Evolutionary conservation across 805 yeast species (phyloP).

Genomic region (Wickerhamomyces subpelliculosus): DNA sequence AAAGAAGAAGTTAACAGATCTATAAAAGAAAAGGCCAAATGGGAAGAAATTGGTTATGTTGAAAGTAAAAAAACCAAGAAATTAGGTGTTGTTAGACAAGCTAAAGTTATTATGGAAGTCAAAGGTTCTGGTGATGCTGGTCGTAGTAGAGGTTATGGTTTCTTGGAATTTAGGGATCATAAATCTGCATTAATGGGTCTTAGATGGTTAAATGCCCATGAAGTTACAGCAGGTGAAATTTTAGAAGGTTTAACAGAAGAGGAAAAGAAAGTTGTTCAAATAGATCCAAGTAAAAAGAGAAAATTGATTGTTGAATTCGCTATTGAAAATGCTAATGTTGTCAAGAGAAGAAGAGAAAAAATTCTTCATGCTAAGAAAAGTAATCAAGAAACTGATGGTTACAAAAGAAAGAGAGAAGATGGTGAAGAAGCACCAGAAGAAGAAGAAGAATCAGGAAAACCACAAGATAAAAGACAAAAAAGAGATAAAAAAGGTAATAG

Average conservation of each 20-base stretch:
- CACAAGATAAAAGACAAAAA: constrained; percentile 4
- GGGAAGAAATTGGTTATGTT: constrained; percentile 30
- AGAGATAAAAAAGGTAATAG: constrained; percentile 14
- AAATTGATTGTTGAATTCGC: constrained; percentile 92
- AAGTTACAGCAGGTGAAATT: constrained; percentile 66
- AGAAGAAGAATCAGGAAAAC: constrained; percentile 10
- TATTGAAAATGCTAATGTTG: constrained; percentile 88
- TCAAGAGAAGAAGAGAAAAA: constrained; percentile 80
- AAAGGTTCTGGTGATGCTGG: constrained; percentile 85
- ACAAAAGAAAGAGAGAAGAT: constrained; percentile 21
- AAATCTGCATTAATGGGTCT: constrained; percentile 90
- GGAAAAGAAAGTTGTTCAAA: constrained; percentile 47
- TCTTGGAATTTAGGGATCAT: constrained; percentile 89
- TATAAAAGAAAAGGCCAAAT: constrained; percentile 49
- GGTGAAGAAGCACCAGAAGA: constrained; percentile 18
- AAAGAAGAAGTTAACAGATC: constrained; percentile 87
- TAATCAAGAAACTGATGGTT: constrained; percentile 24
- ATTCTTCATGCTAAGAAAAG: constrained; percentile 37
- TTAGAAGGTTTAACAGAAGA: constrained; percentile 64
- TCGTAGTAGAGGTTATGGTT: constrained; percentile 95
- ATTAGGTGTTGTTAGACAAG: constrained; percentile 87
- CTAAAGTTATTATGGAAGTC: constrained; percentile 88
- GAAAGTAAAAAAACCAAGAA: constrained; percentile 60
- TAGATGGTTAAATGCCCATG: constrained; percentile 94
- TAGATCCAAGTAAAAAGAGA: constrained; percentile 52